phyloP scores from a whole-genome alignment of 2,329 filamentous ascomycete genomes.

The Fusarium neocosmosporiellum region DNA sequence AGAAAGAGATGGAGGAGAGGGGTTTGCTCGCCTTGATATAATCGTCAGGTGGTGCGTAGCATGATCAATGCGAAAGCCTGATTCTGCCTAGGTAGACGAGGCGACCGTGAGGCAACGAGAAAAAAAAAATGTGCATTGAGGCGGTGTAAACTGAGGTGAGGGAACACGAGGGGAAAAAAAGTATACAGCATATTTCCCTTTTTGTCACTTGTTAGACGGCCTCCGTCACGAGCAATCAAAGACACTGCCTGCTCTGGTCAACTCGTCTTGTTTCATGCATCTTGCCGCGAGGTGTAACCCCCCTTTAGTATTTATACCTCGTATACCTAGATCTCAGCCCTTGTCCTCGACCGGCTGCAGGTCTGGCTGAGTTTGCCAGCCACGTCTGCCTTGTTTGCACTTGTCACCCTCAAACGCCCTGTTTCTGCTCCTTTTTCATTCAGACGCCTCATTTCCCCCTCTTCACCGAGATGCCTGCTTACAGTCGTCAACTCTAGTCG shows the following conservation, averaged over 20 bases:
- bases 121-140: slow-evolving; percentile 16
- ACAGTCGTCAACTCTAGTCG: no score
- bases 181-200: slow-evolving; percentile 3
- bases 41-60: slow-evolving; percentile 33
- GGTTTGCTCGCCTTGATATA: slow-evolving; percentile 25
- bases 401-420: no score
- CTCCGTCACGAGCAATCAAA: background rate
- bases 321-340: background rate
- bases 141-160: slow-evolving; percentile 25
- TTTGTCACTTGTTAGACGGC: slow-evolving; percentile 9
- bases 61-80: slow-evolving; percentile 16
- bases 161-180: slow-evolving; percentile 21
- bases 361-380: background rate
- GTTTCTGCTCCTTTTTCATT: no score
- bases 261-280: background rate
- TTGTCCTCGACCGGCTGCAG: background rate
- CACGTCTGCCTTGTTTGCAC: background rate
- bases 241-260: background rate
- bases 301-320: background rate
- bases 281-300: background rate
- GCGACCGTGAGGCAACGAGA: slow-evolving; percentile 11
- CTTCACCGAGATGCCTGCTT: no score
- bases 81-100: slow-evolving; percentile 28
- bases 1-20: background rate
- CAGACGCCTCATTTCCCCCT: no score